These are phyloP conservation scores for Hymenoscyphus fraxineus DNA, from an alignment of 2,329 filamentous ascomycete species.

Conservation along the genomic window DNA sequence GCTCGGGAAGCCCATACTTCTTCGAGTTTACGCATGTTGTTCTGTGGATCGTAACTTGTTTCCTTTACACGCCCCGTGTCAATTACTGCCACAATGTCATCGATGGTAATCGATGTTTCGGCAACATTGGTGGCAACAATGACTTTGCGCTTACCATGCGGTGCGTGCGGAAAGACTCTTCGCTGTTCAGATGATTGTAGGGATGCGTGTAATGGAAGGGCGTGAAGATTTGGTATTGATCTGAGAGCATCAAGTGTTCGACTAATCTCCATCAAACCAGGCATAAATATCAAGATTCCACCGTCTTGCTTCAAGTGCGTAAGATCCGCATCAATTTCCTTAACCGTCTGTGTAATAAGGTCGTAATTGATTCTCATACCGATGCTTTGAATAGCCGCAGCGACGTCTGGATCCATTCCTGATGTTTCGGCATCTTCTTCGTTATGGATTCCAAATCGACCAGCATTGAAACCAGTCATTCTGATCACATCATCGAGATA, in stretches of 20 bases:
- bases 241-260: slow-evolving; percentile 68
- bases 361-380: slow-evolving; percentile 90
- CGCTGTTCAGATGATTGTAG: slow-evolving; percentile 85
- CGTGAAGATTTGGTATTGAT: slow-evolving; percentile 64
- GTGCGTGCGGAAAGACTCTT: slow-evolving; percentile 74
- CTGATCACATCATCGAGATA: slow-evolving; percentile 85
- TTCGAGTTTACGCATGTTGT: slow-evolving; percentile 89
- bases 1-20: slow-evolving; percentile 94
- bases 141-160: slow-evolving; percentile 80
- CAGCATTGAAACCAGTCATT: slow-evolving; percentile 66
- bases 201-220: slow-evolving; percentile 86
- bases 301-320: slow-evolving; percentile 63
- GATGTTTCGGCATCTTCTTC: slow-evolving; percentile 43
- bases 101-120: slow-evolving; percentile 97
- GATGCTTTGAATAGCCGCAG: slow-evolving; percentile 66
- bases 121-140: slow-evolving; percentile 96
- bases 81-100: slow-evolving; percentile 93
- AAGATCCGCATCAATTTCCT: slow-evolving; percentile 75
- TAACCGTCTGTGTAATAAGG: slow-evolving; percentile 75
- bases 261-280: slow-evolving; percentile 88
- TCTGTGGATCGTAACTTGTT: slow-evolving; percentile 86
- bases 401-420: slow-evolving; percentile 54
- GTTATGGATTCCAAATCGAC: slow-evolving; percentile 38
- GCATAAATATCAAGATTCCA: slow-evolving; percentile 92
- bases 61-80: slow-evolving; percentile 96